A percentile compares a stretch with the other conserved stretches of the same genome.
These are phyloP conservation scores for Coniella lustricola DNA, from an alignment of 2,329 filamentous ascomycete genomes.

Conservation along the genomic window DNA sequence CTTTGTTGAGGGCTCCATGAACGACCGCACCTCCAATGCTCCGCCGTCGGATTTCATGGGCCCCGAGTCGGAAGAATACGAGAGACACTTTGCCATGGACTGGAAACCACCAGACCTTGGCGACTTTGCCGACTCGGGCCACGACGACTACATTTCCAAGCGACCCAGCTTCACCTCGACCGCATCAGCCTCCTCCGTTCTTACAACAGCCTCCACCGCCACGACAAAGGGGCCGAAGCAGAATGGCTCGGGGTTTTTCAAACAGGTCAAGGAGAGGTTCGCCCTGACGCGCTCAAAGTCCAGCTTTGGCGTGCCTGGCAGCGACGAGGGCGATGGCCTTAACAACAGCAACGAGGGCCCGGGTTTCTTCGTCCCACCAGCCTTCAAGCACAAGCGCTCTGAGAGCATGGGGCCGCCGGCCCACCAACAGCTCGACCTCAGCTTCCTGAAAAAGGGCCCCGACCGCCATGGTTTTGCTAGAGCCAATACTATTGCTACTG, in stretches of 20 bases:
- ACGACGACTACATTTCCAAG: neutral
- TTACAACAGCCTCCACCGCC: neutral
- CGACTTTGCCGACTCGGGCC: neutral
- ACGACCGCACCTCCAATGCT: conserved; percentile 64
- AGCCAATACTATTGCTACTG: neutral
- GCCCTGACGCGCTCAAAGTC: conserved; percentile 19
- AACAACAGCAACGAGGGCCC: neutral
- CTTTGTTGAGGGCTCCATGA: conserved; percentile 81
- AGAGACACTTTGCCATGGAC: conserved; percentile 20
- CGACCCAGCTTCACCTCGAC: conserved; percentile 10
- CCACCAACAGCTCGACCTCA: neutral
- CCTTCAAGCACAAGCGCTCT: conserved; percentile 15
- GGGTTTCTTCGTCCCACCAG: conserved; percentile 7
- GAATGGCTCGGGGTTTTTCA: neutral
- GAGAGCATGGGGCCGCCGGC: conserved; percentile 9
- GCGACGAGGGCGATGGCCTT: conserved; percentile 7
- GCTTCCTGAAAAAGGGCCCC: neutral
- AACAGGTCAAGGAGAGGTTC: conserved; percentile 24
- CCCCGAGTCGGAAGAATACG: conserved; percentile 22
- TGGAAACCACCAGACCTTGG: conserved; percentile 13
- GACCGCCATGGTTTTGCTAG: neutral
- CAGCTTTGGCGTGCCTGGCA: conserved; percentile 21
- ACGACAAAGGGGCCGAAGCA: neutral
- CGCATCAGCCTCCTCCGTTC: neutral
- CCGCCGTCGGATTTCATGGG: conserved; percentile 64